These are phyloP conservation scores for Globisporangium viniferum DNA, from an alignment of 352 stramenopile species.

Conservation along the genomic window DNA sequence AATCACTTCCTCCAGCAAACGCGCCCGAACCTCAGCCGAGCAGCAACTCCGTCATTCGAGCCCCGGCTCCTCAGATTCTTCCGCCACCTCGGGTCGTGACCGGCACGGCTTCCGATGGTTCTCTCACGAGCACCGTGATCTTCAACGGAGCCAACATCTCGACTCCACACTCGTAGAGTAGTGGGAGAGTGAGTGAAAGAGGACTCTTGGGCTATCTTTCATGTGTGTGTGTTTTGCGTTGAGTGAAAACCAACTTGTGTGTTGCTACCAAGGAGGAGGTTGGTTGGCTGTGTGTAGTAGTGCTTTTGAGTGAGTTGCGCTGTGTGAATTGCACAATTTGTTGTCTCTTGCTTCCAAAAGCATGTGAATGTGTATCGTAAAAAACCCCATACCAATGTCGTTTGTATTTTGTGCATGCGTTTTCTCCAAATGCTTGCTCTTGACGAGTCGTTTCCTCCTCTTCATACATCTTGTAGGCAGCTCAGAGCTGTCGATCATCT, in stretches of 20 bases:
- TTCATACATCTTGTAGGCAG: no score
- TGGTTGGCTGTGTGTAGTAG: background rate
- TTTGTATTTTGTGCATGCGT: background rate
- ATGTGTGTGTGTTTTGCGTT: background rate
- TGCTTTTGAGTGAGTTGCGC: background rate
- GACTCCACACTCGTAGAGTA: conserved; percentile 7
- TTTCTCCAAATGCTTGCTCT: background rate
- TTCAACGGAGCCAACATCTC: conserved; percentile 8
- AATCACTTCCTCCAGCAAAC: background rate
- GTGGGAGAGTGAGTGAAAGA: no score
- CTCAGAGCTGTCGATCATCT: no score
- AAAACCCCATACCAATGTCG: background rate
- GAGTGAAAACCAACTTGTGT: background rate
- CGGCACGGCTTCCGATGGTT: conserved; percentile 1
- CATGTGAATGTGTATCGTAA: background rate
- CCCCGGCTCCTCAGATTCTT: background rate
- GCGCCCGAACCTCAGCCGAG: background rate
- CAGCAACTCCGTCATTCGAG: background rate
- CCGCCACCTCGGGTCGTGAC: background rate
- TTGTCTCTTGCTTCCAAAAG: background rate
- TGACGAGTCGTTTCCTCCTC: no score
- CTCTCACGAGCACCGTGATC: conserved; percentile 11
- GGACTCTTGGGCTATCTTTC: background rate
- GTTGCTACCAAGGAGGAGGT: background rate
- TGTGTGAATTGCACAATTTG: background rate